Evolutionary conservation across 805 yeast species (phyloP), one percentile per base, ranked within the genome.

Genomic region (Phaffomyces antillensis): DNA sequence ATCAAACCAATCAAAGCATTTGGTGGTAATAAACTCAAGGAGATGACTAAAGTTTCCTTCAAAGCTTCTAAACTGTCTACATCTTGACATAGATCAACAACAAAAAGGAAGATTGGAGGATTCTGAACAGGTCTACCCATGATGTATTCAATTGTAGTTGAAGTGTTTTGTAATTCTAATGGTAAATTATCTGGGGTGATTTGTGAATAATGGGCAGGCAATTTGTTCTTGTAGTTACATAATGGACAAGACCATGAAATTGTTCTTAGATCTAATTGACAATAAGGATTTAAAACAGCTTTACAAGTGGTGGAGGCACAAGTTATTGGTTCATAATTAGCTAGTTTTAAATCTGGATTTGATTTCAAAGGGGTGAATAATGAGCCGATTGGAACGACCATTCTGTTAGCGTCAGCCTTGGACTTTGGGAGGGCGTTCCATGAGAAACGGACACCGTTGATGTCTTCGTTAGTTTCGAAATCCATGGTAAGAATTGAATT

Each of bases 311-410:
- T 76, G 46, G 73, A 67, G 44, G 89, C 75, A 68, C 97, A 90
- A 37, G 78, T 67, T 42, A 81, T 80, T 12, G 97, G 97, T 63
- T 90, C 96, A 65, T 89, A 88, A 56, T 77, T 77, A 45, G 91
- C 88, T 43, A 86, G 67, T 16, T 87, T 83, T 50, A 88, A 70
- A 51, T 83, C 89, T 48, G 83, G 84, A 53, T 86, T 77, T 46
- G 78, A 79, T 58, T 87, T 80, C 55, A 93, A 75, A 9, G 99
- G 99, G n/a, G 97, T 90, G 71, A 89, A 93, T 50, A 93, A 69
- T 45, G 96, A 83, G 36, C 97, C 96, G 33, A 93, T 82, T 12
- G 99, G 99, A 30, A 93, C 90, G 17, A 91, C 95, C 59, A 89
- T 84, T 54, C 93, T 84, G 56, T 83, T 82, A 17, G 96, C 93